A percentile compares a stretch with the other conserved stretches of the same genome.
Evolutionary conservation across 768 basidiomycete species (phyloP).

Genomic region (Leccinellum albellum): DNA sequence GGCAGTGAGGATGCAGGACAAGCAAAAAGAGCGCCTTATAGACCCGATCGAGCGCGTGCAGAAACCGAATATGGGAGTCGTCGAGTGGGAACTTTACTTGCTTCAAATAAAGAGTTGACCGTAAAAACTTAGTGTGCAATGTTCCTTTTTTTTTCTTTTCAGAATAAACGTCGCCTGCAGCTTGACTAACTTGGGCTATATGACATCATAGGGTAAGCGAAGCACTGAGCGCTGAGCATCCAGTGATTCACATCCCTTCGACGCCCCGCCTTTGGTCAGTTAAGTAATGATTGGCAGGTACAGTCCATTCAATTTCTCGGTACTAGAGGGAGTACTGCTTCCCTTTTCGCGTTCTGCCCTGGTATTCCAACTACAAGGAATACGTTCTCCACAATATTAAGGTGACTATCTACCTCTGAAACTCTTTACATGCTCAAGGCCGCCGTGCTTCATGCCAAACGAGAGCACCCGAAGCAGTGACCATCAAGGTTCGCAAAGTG

Average conservation of each 20-base stretch:
- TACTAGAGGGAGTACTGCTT: not conserved
- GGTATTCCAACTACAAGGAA: too few species aligned
- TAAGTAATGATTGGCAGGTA: not conserved
- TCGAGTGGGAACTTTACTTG: conserved; percentile 24
- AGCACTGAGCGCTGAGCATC: not conserved
- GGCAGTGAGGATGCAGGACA: conserved; percentile 53
- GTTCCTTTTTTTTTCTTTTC: too few species aligned
- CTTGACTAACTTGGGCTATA: not conserved
- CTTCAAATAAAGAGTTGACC: conserved; percentile 6
- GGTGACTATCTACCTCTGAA: not conserved
- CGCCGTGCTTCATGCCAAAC: not conserved
- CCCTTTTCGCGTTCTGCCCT: not conserved
- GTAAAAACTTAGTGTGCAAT: not conserved
- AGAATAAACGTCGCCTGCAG: too few species aligned
- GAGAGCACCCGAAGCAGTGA: not conserved
- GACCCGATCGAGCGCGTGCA: conserved; percentile 52
- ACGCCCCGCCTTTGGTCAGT: too few species aligned
- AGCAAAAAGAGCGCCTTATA: conserved; percentile 41
- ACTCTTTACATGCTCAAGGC: too few species aligned
- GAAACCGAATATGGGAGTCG: conserved; percentile 39
- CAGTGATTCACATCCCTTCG: not conserved
- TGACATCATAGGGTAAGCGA: not conserved
- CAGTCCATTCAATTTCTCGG: not conserved
- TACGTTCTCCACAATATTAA: not conserved
- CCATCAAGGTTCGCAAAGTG: not conserved